A percentile compares a stretch with the other conserved stretches of the same genome.
phyloP scores from a whole-genome alignment of 1,284 basidiomycete species.

The Ceratobasidium sp. region DNA sequence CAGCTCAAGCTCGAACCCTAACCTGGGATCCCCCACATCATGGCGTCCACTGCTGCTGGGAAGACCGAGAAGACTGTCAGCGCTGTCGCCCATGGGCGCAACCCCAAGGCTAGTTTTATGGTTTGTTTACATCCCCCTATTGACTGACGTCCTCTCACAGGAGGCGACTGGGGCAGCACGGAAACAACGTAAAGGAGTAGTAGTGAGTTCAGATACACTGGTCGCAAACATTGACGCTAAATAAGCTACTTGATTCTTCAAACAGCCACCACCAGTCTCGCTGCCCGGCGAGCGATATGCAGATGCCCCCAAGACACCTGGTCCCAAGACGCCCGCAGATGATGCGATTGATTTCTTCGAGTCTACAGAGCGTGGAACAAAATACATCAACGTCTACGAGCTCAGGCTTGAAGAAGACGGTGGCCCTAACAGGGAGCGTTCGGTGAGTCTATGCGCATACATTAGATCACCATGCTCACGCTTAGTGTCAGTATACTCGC shows the following conservation, averaged over 20 bases:
- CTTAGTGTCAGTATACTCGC: constrained; percentile 83
- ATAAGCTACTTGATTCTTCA: not conserved
- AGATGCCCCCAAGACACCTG: constrained; percentile 50
- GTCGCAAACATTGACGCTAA: not conserved
- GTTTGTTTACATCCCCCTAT: not conserved
- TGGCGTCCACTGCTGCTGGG: not conserved
- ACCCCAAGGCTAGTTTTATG: constrained; percentile 32
- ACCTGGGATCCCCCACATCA: constrained; percentile 11
- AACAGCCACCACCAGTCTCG: constrained; percentile 21
- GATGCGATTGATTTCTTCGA: constrained; percentile 91
- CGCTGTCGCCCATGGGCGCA: constrained; percentile 43
- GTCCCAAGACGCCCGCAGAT: constrained; percentile 89
- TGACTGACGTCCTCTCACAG: not conserved
- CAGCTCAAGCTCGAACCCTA: constrained; percentile 7
- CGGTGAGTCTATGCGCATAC: constrained; percentile 64
- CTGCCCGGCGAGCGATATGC: constrained; percentile 33
- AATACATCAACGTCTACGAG: constrained; percentile 83
- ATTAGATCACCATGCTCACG: constrained; percentile 16
- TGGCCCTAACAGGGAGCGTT: constrained; percentile 83
- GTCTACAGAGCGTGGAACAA: constrained; percentile 65
- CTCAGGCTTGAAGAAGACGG: constrained; percentile 88
- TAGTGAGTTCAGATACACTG: not conserved
- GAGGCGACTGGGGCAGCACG: not conserved
- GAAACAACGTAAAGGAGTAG: constrained; percentile 7
- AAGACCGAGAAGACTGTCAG: constrained; percentile 27